These are phyloP conservation scores for Cnidoscolus chayamansa DNA, from an alignment of 441 rosid genomes.

Conservation along the genomic window DNA sequence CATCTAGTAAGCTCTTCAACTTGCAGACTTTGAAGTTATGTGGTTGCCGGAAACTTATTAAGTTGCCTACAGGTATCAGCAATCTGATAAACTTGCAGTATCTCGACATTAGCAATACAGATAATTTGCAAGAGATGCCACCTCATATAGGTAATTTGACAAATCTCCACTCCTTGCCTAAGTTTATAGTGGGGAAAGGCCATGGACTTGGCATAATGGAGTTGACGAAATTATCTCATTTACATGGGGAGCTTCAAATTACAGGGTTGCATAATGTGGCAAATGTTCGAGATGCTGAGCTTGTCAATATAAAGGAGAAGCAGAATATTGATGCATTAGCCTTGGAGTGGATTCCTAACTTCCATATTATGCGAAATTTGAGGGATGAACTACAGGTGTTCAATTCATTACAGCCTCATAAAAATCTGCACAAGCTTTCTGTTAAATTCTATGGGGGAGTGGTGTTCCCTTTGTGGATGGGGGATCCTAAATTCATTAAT, in stretches of 20 bases:
- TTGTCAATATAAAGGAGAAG: constrained; percentile 27
- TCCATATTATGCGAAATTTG: not conserved
- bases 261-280: not conserved
- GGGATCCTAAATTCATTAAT: not conserved
- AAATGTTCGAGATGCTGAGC: constrained; percentile 14
- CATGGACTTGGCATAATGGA: constrained; percentile 13
- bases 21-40: not conserved
- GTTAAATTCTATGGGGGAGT: not conserved
- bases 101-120: constrained; percentile 15
- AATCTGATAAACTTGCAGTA: constrained; percentile 13
- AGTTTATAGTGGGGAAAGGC: constrained; percentile 23
- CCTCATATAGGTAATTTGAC: constrained; percentile 20
- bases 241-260: not conserved
- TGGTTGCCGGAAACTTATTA: not conserved
- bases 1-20: not conserved
- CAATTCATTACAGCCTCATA: not conserved
- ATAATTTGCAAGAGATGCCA: constrained; percentile 18
- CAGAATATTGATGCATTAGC: constrained; percentile 12
- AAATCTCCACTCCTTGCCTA: constrained; percentile 16
- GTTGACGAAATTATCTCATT: not conserved
- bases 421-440: not conserved
- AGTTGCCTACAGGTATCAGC: not conserved
- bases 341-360: constrained; percentile 24
- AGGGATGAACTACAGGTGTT: constrained; percentile 1
- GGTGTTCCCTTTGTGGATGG: not conserved